Conservation (phyloP, 768 basidiomycete genomes). For the Postia placenta region DNA sequence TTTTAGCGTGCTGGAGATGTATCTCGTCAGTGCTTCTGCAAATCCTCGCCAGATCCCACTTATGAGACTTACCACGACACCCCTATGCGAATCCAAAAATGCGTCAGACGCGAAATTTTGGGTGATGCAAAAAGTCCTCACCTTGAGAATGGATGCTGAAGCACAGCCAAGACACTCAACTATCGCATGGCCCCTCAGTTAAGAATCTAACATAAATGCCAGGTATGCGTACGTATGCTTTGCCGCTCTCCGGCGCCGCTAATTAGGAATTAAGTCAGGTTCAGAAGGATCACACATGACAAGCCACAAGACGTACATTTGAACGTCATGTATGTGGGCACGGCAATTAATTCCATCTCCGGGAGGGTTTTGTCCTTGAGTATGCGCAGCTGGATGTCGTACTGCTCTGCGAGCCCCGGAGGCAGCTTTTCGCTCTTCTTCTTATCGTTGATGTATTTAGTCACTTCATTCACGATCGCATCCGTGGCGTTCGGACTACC, state of each 20-base stretch:
- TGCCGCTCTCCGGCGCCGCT: background rate
- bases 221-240: background rate
- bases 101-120: too few relatives aligned
- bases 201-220: background rate
- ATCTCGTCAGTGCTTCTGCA: background rate
- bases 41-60: background rate
- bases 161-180: background rate
- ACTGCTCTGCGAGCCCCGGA: conserved; percentile 20
- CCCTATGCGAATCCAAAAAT: conserved; percentile 9
- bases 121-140: too few relatives aligned
- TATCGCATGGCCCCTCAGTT: background rate
- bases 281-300: background rate
- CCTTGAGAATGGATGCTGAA: conserved; percentile 20
- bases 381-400: conserved; percentile 16
- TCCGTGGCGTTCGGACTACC: background rate
- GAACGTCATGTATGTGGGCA: background rate
- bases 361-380: conserved; percentile 13
- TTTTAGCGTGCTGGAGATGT: conserved; percentile 13
- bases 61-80: conserved; percentile 21
- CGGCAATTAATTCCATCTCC: conserved; percentile 15
- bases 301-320: background rate
- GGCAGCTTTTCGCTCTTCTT: conserved; percentile 3
- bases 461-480: background rate
- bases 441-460: background rate
- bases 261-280: too few relatives aligned